phyloP scores from a whole-genome alignment of 768 basidiomycete species.

The Calocybe cyanea region DNA sequence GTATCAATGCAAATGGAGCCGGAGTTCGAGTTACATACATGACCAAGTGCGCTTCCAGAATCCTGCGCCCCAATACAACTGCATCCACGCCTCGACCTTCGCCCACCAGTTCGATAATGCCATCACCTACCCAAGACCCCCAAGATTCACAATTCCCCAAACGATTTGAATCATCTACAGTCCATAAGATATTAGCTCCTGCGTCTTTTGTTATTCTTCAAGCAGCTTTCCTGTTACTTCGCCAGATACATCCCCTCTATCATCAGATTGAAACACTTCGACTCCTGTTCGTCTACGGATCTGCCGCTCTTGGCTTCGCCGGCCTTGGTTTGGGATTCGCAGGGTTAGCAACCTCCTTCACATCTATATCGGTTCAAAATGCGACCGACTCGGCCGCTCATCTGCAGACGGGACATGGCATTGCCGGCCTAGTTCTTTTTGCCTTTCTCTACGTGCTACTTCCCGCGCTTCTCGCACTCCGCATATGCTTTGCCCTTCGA shows the following conservation, averaged over 20 bases:
- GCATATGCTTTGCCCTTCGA: constrained; percentile 7
- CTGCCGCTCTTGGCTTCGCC: constrained; percentile 34
- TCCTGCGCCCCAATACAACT: constrained; percentile 18
- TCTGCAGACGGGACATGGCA: constrained; percentile 60
- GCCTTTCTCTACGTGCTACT: constrained; percentile 52
- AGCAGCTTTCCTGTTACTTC: constrained; percentile 32
- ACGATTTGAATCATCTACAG: constrained; percentile 32
- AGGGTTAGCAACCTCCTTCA: constrained; percentile 62
- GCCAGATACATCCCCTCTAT: constrained; percentile 21
- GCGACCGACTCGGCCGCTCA: constrained; percentile 22
- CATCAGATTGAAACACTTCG: not conserved
- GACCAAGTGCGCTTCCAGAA: constrained; percentile 50
- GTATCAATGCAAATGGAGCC: constrained; percentile 60
- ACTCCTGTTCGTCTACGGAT: constrained; percentile 5
- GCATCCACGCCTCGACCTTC: constrained; percentile 21
- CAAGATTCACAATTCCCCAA: too few relatives aligned
- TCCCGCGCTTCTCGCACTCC: constrained; percentile 37
- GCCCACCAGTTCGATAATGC: constrained; percentile 9
- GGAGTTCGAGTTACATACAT: constrained; percentile 64
- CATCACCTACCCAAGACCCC: not conserved
- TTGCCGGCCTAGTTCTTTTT: constrained; percentile 64
- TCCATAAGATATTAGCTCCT: constrained; percentile 43
- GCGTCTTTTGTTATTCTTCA: constrained; percentile 39
- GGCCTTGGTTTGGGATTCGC: constrained; percentile 58
- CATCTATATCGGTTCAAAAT: constrained; percentile 39